A percentile compares a stretch with the other conserved stretches of the same genome.
Evolutionary conservation across 208 protist genomes (phyloP).

Genomic region (Acanthamoeba healyi): DNA sequence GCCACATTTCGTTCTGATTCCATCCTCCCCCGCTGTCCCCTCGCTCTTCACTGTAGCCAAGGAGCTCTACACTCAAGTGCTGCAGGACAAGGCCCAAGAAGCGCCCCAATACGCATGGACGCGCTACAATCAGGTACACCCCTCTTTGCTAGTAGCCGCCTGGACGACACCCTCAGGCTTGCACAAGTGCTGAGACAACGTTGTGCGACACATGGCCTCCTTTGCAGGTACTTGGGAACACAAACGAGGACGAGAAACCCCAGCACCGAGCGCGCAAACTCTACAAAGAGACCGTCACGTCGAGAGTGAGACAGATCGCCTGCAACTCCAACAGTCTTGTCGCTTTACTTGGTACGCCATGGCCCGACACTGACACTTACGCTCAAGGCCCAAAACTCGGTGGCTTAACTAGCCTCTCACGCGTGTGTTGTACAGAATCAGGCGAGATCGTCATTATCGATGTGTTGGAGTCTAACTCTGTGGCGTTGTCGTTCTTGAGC

Average conservation of each 20-base stretch:
- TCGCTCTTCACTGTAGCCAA: not conserved
- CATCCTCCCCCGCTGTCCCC: not conserved
- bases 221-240: not conserved
- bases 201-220: too few species aligned
- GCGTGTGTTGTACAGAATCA: not conserved
- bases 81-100: conserved; percentile 36
- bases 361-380: too few species aligned
- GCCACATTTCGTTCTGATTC: too few species aligned
- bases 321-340: conserved; percentile 40
- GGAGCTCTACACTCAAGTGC: conserved; percentile 29
- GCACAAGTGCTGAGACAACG: too few species aligned
- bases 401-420: too few species aligned
- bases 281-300: conserved; percentile 30
- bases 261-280: not conserved
- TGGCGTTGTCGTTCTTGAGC: not conserved
- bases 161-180: too few species aligned
- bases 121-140: conserved; percentile 46
- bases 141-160: too few species aligned
- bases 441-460: conserved; percentile 52
- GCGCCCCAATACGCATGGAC: conserved; percentile 5
- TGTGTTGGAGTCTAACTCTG: not conserved
- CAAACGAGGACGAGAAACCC: conserved; percentile 3
- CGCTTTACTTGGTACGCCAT: not conserved
- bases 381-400: too few species aligned
- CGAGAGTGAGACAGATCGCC: conserved; percentile 10